Percentiles rank a stretch among this genome's conserved stretches.
Conservation (phyloP, 139 green algal genomes). For the Picochlorum sp. region DNA sequence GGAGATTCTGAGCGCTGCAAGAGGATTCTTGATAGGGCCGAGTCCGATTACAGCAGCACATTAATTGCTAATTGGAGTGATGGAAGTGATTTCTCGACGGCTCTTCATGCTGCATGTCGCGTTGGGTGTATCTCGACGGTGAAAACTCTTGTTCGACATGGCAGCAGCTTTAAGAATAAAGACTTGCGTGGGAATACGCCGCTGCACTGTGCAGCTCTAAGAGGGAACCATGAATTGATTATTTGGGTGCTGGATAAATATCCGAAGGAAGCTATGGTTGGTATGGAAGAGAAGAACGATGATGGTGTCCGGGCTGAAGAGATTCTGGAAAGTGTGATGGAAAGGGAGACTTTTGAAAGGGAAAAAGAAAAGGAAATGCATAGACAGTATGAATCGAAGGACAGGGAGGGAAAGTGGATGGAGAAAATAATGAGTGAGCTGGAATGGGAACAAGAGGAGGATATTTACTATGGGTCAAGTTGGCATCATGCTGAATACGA, state of each 20-base stretch:
- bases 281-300: background rate
- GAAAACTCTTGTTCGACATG: slow-evolving; percentile 7
- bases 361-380: background rate
- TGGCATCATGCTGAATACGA: slow-evolving; percentile 22
- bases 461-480: background rate
- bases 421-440: slow-evolving; percentile 1
- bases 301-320: slow-evolving; percentile 14
- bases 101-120: slow-evolving; percentile 14
- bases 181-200: slow-evolving; percentile 36
- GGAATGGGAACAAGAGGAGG: slow-evolving; percentile 7
- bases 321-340: slow-evolving; percentile 9
- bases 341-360: background rate
- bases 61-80: no score
- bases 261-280: background rate
- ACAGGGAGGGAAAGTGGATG: background rate
- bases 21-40: slow-evolving; percentile 3
- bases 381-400: background rate
- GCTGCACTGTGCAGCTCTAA: slow-evolving; percentile 31
- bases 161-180: slow-evolving; percentile 7
- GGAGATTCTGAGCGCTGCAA: slow-evolving; percentile 6
- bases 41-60: no score
- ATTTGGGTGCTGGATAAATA: slow-evolving; percentile 19
- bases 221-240: slow-evolving; percentile 25
- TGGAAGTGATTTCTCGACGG: slow-evolving; percentile 6
- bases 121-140: slow-evolving; percentile 9